Percentiles rank a stretch among this genome's conserved stretches.
phyloP scores from a whole-genome alignment of 164 flowering plant species.

The Saururus chinensis region DNA sequence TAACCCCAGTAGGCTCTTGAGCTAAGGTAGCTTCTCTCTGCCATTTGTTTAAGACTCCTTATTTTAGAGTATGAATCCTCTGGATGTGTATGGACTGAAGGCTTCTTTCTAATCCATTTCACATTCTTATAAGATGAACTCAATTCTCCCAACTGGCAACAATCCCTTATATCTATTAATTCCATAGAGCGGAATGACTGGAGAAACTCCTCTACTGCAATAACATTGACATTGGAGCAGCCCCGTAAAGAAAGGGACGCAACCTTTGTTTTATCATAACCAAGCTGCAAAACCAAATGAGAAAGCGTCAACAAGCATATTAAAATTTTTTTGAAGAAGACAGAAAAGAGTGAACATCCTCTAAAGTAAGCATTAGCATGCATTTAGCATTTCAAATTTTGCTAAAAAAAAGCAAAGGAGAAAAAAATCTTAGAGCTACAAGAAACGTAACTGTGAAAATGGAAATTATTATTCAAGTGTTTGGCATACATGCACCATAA shows the following conservation, averaged over 20 bases:
- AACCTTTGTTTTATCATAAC: slow-evolving; percentile 55
- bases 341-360: background rate
- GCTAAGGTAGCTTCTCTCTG: slow-evolving; percentile 30
- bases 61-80: slow-evolving; percentile 40
- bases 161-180: slow-evolving; percentile 68
- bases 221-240: slow-evolving; percentile 57
- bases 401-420: too few relatives aligned
- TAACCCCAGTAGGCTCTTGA: slow-evolving; percentile 24
- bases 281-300: slow-evolving; percentile 51
- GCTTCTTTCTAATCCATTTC: slow-evolving; percentile 50
- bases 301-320: background rate
- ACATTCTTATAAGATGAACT: slow-evolving; percentile 38
- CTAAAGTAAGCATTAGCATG: background rate
- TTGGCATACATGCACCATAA: too few relatives aligned
- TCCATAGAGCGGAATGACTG: slow-evolving; percentile 45
- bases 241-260: slow-evolving; percentile 55
- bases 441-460: too few relatives aligned
- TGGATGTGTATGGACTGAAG: slow-evolving; percentile 8
- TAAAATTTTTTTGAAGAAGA: too few relatives aligned
- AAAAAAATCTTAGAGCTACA: too few relatives aligned
- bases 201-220: slow-evolving; percentile 60
- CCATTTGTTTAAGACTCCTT: slow-evolving; percentile 52
- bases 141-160: slow-evolving; percentile 67
- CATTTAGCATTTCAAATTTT: too few relatives aligned
- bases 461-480: too few relatives aligned